A percentile compares a stretch with the other conserved stretches of the same genome.
Conservation (phyloP, 2,329 filamentous ascomycete species). For the Talaromyces sp. region DNA sequence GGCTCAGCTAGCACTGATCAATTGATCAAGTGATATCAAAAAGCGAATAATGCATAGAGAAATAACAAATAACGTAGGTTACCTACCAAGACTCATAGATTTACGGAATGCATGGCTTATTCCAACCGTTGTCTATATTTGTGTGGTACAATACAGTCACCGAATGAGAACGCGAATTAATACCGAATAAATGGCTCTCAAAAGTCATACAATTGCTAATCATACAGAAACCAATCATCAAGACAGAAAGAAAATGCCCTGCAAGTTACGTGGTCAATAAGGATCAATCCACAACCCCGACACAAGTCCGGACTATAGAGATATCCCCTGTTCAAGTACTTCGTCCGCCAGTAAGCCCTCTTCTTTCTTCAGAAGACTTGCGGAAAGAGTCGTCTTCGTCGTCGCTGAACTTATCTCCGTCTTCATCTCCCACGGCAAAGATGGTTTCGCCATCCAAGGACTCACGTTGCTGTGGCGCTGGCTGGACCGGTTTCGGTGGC, state of each 20-base stretch:
- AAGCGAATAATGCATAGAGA: too few species aligned
- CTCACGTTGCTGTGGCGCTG: constrained; percentile 48
- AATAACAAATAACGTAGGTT: too few species aligned
- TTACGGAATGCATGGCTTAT: background rate
- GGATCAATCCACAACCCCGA: background rate
- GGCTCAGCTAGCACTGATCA: too few species aligned
- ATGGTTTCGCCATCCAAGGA: constrained; percentile 87
- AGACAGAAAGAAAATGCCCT: background rate
- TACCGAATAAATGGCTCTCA: background rate
- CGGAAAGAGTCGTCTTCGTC: constrained; percentile 52
- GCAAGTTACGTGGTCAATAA: background rate
- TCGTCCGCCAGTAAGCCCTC: constrained; percentile 40
- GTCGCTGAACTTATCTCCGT: constrained; percentile 74
- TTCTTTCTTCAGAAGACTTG: constrained; percentile 43
- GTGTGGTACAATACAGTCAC: background rate
- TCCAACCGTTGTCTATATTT: background rate
- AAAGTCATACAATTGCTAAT: background rate
- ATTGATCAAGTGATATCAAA: too few species aligned
- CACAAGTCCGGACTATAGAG: background rate
- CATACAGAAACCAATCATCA: background rate
- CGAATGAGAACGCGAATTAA: background rate
- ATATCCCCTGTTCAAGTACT: background rate
- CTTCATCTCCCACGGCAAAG: constrained; percentile 81
- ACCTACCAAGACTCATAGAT: too few species aligned
- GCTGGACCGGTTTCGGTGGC: constrained; percentile 47